Base-by-base conservation (phyloP, 75 land plant genomes). In the Cupressus sempervirens region DNA sequence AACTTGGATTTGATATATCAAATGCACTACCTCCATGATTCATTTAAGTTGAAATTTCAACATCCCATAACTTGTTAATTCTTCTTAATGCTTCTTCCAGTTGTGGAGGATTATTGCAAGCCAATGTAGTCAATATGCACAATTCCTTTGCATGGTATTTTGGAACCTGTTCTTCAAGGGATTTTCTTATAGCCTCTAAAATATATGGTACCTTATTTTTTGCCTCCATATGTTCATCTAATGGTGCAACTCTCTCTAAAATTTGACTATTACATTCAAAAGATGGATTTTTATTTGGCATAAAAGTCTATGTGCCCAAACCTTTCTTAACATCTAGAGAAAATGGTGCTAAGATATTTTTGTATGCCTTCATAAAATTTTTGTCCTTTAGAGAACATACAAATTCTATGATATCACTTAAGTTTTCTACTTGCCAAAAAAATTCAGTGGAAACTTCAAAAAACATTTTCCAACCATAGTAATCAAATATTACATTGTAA, bases 91-190 rank as follows among this genome's bases (percentile, higher is more conserved):
- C 99, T 87, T 95, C 97, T 87, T 94, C 97, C 52, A 98, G 88
- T 85, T 92, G 93, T 16, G 99, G 99, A 68, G 99, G 99, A n/a
- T 93, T 90, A 89, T 90, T 92, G 76, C 93, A 89, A 77, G 99
- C 99, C 29, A 95, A 86, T 80, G 95, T 96, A 41, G 99, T 97
- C 84, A 98, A 88, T 82, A 98, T 96, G 86, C 99, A 96, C 50
- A 98, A 90, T 83, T 98, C 99, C 82, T 94, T 93, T 53, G 93
- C 87, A 73, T 94, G 99, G 72, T 91, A 91, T 84, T 92, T 96
- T 1, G 81, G 73, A 75, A 95, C 81, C 32, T 95, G 85, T 23
- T 90, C 95, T 87, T 93, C 94, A 70, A 98, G 91, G 50, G 95
- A 99, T 83, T 83, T 89, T 79, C 97, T 87, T 54, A 98, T 84